phyloP scores from a whole-genome alignment of 495 filamentous ascomycete genomes.

The Bacidia gigantensis region DNA sequence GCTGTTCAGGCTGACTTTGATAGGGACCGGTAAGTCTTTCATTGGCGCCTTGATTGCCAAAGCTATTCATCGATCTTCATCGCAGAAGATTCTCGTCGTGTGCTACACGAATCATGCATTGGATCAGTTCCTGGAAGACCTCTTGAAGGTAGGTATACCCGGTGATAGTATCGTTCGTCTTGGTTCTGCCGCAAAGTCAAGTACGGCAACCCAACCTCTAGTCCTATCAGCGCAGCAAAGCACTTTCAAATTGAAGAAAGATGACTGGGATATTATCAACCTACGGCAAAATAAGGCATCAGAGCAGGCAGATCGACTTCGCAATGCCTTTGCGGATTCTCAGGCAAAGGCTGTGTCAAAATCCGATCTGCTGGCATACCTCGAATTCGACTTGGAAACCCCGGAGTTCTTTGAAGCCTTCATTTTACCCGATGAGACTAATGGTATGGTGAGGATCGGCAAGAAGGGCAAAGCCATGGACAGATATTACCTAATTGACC shows the following conservation, averaged over 20 bases:
- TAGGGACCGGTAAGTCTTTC: constrained; percentile 72
- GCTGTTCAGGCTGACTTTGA: constrained; percentile 8
- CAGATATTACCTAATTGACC: constrained; percentile 38
- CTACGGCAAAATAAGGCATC: background rate
- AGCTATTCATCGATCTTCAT: constrained; percentile 36
- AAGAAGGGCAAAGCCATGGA: constrained; percentile 32
- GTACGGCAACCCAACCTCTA: constrained; percentile 32
- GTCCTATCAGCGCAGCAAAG: constrained; percentile 32
- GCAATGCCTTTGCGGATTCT: constrained; percentile 19
- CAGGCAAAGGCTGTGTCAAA: constrained; percentile 7
- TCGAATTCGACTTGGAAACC: constrained; percentile 47
- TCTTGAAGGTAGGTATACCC: constrained; percentile 49
- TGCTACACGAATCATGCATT: constrained; percentile 61
- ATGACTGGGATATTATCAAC: constrained; percentile 14
- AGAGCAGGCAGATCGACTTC: constrained; percentile 8
- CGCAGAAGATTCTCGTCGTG: constrained; percentile 45
- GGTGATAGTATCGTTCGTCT: constrained; percentile 46
- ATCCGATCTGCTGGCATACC: constrained; percentile 39
- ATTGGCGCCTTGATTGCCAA: constrained; percentile 57
- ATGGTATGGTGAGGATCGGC: constrained; percentile 35
- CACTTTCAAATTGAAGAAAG: constrained; percentile 20
- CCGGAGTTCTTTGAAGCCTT: constrained; percentile 44
- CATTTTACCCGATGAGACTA: constrained; percentile 26
- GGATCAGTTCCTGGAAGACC: constrained; percentile 61
- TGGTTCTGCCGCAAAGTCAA: constrained; percentile 49